Evolutionary conservation across 1,139 yeast genomes (phyloP).

Genomic region (Candida sojae): DNA sequence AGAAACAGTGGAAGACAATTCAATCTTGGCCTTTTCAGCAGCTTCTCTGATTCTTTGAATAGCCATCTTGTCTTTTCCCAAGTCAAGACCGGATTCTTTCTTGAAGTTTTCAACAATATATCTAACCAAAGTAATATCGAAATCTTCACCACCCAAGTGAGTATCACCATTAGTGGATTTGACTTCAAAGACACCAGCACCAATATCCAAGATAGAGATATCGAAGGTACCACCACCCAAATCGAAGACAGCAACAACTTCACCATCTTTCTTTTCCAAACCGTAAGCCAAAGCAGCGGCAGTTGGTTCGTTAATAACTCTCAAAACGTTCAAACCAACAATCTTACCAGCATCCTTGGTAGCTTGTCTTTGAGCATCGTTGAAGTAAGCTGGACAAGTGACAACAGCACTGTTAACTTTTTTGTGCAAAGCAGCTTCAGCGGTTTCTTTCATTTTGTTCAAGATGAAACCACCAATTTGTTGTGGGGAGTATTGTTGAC

Average conservation of each 20-base stretch:
- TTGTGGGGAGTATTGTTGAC: constrained; percentile 89
- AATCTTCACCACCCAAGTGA: constrained; percentile 91
- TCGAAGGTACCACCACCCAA: constrained; percentile 91
- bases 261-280: constrained; percentile 76
- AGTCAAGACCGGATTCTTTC: constrained; percentile 88
- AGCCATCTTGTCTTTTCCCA: constrained; percentile 94
- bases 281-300: constrained; percentile 99
- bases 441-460: constrained; percentile 97
- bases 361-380: constrained; percentile 98
- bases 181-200: constrained; percentile 87
- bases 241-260: constrained; percentile 82
- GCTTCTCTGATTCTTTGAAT: constrained; percentile 99
- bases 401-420: constrained; percentile 86
- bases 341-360: constrained; percentile 98
- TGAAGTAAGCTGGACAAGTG: constrained; percentile 97
- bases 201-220: constrained; percentile 81
- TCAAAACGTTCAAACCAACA: constrained; percentile 91
- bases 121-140: constrained; percentile 84
- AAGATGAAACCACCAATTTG: constrained; percentile 97
- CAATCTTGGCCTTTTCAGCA: constrained; percentile 99
- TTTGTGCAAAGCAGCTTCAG: constrained; percentile 89
- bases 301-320: constrained; percentile 98
- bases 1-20: constrained; percentile 88
- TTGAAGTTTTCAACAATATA: constrained; percentile 90
- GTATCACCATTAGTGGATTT: constrained; percentile 90